Percentiles rank a stretch among this genome's conserved stretches.
phyloP scores from a whole-genome alignment of 345 rosid genomes.

The Brassica juncea region DNA sequence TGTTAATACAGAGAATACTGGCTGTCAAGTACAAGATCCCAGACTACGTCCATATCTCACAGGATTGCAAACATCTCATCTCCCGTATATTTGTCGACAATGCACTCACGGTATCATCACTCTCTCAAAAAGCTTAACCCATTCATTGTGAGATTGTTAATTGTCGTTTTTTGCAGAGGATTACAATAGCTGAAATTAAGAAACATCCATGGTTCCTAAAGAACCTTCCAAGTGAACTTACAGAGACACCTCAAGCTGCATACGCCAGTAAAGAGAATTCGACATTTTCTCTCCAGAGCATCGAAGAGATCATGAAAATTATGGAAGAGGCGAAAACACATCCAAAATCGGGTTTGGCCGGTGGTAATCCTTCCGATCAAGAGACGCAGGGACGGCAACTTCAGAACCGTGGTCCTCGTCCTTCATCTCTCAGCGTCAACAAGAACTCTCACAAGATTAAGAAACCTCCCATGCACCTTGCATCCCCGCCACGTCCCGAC shows the following conservation, averaged over 20 bases:
- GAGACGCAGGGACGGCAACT: background rate
- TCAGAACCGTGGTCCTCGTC: background rate
- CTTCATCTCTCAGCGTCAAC: background rate
- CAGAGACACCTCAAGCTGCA: background rate
- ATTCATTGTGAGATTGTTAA: background rate
- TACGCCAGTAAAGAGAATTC: background rate
- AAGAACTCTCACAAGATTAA: background rate
- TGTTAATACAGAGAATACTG: background rate
- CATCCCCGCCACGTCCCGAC: background rate
- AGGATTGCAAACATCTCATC: background rate
- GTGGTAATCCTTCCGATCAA: background rate
- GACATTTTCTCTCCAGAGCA: background rate
- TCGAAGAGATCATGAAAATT: background rate
- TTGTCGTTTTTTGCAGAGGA: background rate
- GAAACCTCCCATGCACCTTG: background rate
- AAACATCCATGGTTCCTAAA: background rate
- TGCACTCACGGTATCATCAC: background rate
- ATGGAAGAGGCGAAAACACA: background rate
- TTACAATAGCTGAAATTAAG: background rate
- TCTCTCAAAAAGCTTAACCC: background rate
- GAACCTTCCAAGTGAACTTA: background rate
- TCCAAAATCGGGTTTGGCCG: too few species aligned
- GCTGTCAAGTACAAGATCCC: background rate
- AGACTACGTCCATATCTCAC: background rate
- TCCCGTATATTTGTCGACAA: background rate